Evolutionary conservation across 345 rosid genomes (phyloP).

Genomic region (Noccaea bulbosa): DNA sequence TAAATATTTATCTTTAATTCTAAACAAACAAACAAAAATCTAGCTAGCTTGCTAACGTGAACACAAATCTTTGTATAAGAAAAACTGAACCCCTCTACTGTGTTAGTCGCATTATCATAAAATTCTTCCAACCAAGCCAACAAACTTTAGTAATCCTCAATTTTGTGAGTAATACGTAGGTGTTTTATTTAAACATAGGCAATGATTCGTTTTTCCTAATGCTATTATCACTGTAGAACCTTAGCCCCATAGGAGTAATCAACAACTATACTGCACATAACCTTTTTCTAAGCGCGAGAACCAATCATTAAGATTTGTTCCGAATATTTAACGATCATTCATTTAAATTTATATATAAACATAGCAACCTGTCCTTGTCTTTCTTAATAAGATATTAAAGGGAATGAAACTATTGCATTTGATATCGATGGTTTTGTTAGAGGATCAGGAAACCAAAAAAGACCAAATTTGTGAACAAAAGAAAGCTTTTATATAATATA

Average conservation of each 20-base stretch:
- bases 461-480: constrained; percentile 27
- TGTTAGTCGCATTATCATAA: constrained; percentile 7
- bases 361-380: constrained; percentile 39
- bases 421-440: constrained; percentile 43
- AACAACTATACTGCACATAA: constrained; percentile 30
- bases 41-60: background rate
- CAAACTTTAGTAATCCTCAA: constrained; percentile 8
- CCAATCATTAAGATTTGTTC: constrained; percentile 37
- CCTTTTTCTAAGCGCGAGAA: constrained; percentile 27
- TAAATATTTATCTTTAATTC: background rate
- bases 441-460: constrained; percentile 41
- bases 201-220: constrained; percentile 17
- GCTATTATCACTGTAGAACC: constrained; percentile 24
- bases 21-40: background rate
- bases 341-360: constrained; percentile 2
- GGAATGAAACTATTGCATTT: constrained; percentile 30
- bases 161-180: background rate
- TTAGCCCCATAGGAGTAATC: constrained; percentile 34
- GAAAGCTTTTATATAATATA: constrained; percentile 18
- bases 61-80: background rate
- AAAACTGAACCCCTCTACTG: background rate
- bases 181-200: constrained; percentile 8
- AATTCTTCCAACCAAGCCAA: background rate
- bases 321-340: constrained; percentile 17
- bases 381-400: constrained; percentile 29